Percentiles rank a stretch among this genome's conserved stretches.
Evolutionary conservation across 2,329 filamentous ascomycete species (phyloP).

Genomic region (Xylariales sp.): DNA sequence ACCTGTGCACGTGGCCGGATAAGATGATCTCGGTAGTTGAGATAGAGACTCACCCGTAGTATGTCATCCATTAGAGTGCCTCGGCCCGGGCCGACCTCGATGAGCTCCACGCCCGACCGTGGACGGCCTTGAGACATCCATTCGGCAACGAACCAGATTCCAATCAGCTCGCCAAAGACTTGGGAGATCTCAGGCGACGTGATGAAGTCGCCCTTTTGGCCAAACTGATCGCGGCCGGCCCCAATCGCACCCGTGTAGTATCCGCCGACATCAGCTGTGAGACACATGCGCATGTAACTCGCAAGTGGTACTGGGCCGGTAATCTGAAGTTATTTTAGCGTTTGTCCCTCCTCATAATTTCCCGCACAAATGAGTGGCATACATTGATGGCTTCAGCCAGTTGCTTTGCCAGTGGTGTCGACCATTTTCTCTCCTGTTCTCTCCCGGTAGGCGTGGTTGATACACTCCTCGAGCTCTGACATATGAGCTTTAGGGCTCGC

Average conservation of each 20-base stretch:
- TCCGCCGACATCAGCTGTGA: slow-evolving; percentile 88
- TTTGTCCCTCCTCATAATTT: background rate
- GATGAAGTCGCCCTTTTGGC: slow-evolving; percentile 92
- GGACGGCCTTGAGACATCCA: slow-evolving; percentile 92
- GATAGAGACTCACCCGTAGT: slow-evolving; percentile 73
- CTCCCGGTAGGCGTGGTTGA: slow-evolving; percentile 45
- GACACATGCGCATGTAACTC: slow-evolving; percentile 97
- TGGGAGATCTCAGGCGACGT: slow-evolving; percentile 98
- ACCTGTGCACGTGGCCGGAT: background rate
- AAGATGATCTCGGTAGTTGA: slow-evolving; percentile 3
- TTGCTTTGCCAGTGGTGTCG: slow-evolving; percentile 89
- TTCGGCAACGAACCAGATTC: slow-evolving; percentile 94
- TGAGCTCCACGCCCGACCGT: slow-evolving; percentile 80
- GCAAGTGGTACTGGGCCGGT: slow-evolving; percentile 93
- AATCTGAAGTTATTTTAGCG: slow-evolving; percentile 55
- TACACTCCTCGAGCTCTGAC: slow-evolving; percentile 43
- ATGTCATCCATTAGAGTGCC: slow-evolving; percentile 98
- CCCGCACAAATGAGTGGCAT: slow-evolving; percentile 39
- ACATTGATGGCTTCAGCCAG: slow-evolving; percentile 89
- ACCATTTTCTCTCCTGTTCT: slow-evolving; percentile 75
- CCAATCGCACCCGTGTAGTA: slow-evolving; percentile 87
- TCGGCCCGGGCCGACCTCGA: slow-evolving; percentile 93
- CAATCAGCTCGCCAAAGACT: slow-evolving; percentile 93
- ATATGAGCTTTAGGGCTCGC: slow-evolving; percentile 35
- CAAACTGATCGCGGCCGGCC: slow-evolving; percentile 84